Evolutionary conservation across 108 stramenopile genomes (phyloP).

Genomic region (Cylindrotheca fusiformis): DNA sequence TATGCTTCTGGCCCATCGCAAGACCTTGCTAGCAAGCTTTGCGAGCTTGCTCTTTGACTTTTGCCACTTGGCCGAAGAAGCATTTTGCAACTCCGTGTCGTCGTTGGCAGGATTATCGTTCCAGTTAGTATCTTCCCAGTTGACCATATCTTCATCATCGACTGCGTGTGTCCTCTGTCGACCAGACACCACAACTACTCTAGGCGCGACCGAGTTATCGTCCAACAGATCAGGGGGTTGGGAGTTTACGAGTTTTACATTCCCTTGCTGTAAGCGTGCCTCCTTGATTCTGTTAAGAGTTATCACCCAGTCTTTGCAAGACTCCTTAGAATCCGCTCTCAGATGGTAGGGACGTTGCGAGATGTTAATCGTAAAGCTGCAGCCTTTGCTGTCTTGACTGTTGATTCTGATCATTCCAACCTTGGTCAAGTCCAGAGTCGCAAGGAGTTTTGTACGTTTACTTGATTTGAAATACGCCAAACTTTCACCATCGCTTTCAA

Average conservation of each 20-base stretch:
- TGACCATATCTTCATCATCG: slow-evolving; percentile 38
- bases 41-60: slow-evolving; percentile 40
- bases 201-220: slow-evolving; percentile 30
- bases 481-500: slow-evolving; percentile 94
- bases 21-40: slow-evolving; percentile 32
- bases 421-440: slow-evolving; percentile 84
- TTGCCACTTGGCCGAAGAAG: slow-evolving; percentile 46
- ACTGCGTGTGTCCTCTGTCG: slow-evolving; percentile 53
- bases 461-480: slow-evolving; percentile 96
- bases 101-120: slow-evolving; percentile 17
- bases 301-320: slow-evolving; percentile 87
- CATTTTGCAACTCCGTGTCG: neutral
- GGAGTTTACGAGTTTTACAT: slow-evolving; percentile 62
- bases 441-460: slow-evolving; percentile 85
- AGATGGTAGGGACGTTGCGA: slow-evolving; percentile 71
- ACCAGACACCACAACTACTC: slow-evolving; percentile 53
- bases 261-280: slow-evolving; percentile 75
- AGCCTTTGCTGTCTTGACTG: slow-evolving; percentile 50
- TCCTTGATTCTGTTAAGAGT: slow-evolving; percentile 80
- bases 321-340: slow-evolving; percentile 66
- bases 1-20: slow-evolving; percentile 49
- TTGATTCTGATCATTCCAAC: slow-evolving; percentile 78
- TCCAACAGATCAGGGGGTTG: slow-evolving; percentile 40
- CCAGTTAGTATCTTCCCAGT: slow-evolving; percentile 23
- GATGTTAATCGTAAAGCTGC: slow-evolving; percentile 79